Conservation (phyloP, 495 filamentous ascomycete genomes). For the Cenococcum geophilum region DNA sequence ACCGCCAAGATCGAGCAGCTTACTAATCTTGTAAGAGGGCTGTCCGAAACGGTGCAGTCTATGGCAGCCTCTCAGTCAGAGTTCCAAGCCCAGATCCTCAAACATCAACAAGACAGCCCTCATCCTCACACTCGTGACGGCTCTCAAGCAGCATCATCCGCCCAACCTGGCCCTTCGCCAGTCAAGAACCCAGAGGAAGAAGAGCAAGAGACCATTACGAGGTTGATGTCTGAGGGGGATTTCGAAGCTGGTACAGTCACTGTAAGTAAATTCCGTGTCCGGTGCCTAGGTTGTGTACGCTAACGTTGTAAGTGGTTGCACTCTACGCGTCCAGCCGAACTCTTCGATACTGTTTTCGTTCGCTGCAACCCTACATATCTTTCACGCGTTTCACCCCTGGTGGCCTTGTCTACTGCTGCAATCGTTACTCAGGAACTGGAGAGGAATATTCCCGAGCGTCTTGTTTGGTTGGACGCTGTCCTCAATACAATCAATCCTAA, state of each 20-base stretch:
- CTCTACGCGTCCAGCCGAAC: conserved; percentile 60
- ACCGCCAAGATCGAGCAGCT: conserved; percentile 78
- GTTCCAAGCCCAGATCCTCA: conserved; percentile 44
- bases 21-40: conserved; percentile 59
- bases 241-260: conserved; percentile 66
- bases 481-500: conserved; percentile 48
- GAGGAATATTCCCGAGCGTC: conserved; percentile 57
- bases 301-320: conserved; percentile 69
- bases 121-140: conserved; percentile 40
- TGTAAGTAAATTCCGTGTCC: conserved; percentile 39
- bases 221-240: conserved; percentile 55
- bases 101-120: conserved; percentile 17
- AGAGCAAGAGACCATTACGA: conserved; percentile 59
- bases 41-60: conserved; percentile 65
- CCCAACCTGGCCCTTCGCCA: conserved; percentile 7
- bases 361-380: conserved; percentile 68
- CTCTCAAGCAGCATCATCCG: neutral
- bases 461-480: conserved; percentile 72
- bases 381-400: conserved; percentile 62
- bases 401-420: conserved; percentile 76
- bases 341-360: conserved; percentile 78
- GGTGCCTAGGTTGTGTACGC: conserved; percentile 2
- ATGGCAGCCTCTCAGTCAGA: conserved; percentile 61
- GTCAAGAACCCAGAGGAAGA: conserved; percentile 54
- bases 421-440: conserved; percentile 69